Evolutionary conservation across 768 basidiomycete species (phyloP).

Genomic region (Kwoniella botswanensis): DNA sequence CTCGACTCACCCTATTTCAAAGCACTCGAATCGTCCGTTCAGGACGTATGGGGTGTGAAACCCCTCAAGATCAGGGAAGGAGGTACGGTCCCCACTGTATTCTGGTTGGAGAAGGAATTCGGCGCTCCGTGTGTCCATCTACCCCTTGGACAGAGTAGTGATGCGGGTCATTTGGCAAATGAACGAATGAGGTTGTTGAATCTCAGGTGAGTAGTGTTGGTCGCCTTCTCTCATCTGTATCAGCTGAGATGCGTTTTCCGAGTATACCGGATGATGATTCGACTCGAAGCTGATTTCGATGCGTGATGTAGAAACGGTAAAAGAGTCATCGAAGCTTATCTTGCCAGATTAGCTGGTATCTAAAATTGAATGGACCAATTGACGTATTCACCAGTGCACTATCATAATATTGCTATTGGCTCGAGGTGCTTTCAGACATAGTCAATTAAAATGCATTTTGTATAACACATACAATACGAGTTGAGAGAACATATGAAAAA

Average conservation of each 20-base stretch:
- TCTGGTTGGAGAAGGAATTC: conserved; percentile 91
- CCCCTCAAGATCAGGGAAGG: conserved; percentile 92
- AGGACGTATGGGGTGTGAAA: conserved; percentile 82
- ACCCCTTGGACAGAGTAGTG: conserved; percentile 88
- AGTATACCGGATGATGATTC: background rate
- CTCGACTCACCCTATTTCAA: conserved; percentile 84
- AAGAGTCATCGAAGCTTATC: conserved; percentile 52
- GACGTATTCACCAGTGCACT: background rate
- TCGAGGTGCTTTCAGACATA: background rate
- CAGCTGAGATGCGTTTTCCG: background rate
- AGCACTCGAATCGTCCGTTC: conserved; percentile 78
- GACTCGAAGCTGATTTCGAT: background rate
- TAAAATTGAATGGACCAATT: background rate
- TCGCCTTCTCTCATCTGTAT: too few relatives aligned
- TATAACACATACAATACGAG: background rate
- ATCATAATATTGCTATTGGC: background rate
- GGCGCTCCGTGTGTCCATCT: conserved; percentile 86
- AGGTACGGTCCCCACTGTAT: conserved; percentile 92
- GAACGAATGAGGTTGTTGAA: conserved; percentile 88
- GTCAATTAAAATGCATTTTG: background rate
- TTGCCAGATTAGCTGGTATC: conserved; percentile 35
- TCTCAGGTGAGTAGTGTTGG: conserved; percentile 59
- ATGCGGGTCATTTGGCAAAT: conserved; percentile 92
- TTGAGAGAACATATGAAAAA: background rate
- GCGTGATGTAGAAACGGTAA: conserved; percentile 51